Evolutionary conservation across 768 basidiomycete species (phyloP).

Genomic region (Suillus lakei): DNA sequence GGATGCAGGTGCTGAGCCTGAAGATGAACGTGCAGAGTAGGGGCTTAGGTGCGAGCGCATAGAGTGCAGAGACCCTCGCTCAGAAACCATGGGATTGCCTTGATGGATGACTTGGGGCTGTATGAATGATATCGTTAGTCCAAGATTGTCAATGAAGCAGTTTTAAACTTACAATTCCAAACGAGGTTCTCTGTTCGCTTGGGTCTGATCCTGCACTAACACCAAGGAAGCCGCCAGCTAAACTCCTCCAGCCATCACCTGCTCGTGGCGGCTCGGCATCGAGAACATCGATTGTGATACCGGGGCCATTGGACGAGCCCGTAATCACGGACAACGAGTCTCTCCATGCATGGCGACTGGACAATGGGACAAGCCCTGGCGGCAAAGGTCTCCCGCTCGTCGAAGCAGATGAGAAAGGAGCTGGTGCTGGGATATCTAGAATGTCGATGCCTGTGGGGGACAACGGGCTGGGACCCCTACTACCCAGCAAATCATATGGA

Average conservation of each 20-base stretch:
- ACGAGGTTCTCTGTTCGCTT: constrained; percentile 54
- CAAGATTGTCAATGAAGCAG: constrained; percentile 12
- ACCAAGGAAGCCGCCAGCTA: constrained; percentile 43
- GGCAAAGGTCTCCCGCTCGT: constrained; percentile 37
- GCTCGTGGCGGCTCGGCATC: constrained; percentile 74
- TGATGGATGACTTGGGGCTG: constrained; percentile 52
- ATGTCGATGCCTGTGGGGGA: constrained; percentile 44
- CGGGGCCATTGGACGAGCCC: constrained; percentile 34
- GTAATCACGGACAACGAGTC: constrained; percentile 39
- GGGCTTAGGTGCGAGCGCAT: constrained; percentile 62
- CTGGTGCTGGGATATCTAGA: constrained; percentile 62
- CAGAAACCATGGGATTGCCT: constrained; percentile 50
- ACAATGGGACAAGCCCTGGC: constrained; percentile 41
- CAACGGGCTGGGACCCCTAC: constrained; percentile 28
- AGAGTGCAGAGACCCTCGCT: constrained; percentile 69
- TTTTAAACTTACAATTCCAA: constrained; percentile 58
- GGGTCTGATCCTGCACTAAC: constrained; percentile 24
- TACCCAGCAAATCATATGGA: constrained; percentile 33
- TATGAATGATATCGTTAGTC: constrained; percentile 15
- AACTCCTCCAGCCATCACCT: constrained; percentile 61
- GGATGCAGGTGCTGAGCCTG: constrained; percentile 58
- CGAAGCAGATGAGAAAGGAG: constrained; percentile 49
- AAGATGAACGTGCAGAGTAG: constrained; percentile 44
- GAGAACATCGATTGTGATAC: constrained; percentile 58
- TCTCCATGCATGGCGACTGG: constrained; percentile 38